These are phyloP conservation scores for Senecio squalidus DNA, from an alignment of 140 eudicot genomes.

Conservation along the genomic window DNA sequence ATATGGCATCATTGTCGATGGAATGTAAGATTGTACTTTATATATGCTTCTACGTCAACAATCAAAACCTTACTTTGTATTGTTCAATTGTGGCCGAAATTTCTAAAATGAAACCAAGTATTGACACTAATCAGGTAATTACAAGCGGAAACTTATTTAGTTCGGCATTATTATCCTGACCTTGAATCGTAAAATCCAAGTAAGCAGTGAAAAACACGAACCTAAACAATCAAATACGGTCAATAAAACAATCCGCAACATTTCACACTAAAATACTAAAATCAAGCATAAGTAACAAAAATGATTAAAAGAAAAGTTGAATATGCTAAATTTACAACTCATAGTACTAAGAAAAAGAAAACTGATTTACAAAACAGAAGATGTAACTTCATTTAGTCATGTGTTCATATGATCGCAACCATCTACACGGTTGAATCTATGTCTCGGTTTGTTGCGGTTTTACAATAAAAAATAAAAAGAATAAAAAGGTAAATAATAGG, in stretches of 20 bases:
- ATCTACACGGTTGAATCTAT: slow-evolving; percentile 7
- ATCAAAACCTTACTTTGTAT: no score
- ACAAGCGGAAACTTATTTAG: no score
- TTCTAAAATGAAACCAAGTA: no score
- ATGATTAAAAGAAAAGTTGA: neutral
- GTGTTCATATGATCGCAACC: slow-evolving; percentile 9
- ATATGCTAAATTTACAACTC: slow-evolving; percentile 9
- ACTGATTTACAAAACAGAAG: slow-evolving; percentile 20
- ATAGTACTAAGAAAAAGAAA: neutral
- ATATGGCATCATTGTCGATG: neutral
- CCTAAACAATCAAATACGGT: no score
- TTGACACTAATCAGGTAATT: no score
- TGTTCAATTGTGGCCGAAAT: no score
- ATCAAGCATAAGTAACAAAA: slow-evolving; percentile 1
- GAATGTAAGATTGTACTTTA: slow-evolving; percentile 1
- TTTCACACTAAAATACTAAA: no score
- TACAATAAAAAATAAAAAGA: slow-evolving; percentile 1
- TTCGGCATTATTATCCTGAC: no score
- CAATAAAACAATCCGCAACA: no score
- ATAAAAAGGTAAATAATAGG: neutral
- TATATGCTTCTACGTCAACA: no score
- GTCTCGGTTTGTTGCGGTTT: slow-evolving; percentile 10
- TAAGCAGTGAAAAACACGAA: no score
- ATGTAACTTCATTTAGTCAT: slow-evolving; percentile 6
- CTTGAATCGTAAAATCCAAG: no score